These are phyloP conservation scores for Furcasterigmium sp. DNA, from an alignment of 2,329 filamentous ascomycete genomes.

Conservation along the genomic window DNA sequence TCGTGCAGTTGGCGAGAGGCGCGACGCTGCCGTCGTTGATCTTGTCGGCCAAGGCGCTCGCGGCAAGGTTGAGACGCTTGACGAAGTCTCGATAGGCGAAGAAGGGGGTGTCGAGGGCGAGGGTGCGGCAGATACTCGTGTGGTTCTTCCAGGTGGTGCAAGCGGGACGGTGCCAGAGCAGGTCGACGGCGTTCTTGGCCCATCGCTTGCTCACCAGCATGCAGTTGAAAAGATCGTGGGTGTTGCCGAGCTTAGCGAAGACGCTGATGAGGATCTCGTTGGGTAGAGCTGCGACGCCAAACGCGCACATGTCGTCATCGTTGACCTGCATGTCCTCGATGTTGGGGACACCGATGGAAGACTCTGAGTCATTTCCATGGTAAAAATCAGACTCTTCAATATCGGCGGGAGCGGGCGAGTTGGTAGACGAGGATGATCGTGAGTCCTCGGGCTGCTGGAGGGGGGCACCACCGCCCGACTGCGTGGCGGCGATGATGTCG, in stretches of 20 bases:
- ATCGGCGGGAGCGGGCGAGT: conserved; percentile 68
- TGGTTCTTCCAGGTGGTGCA: conserved; percentile 85
- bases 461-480: conserved; percentile 15
- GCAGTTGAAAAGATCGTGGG: conserved; percentile 75
- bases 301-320: conserved; percentile 56
- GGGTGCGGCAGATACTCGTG: conserved; percentile 72
- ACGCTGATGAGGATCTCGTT: conserved; percentile 93
- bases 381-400: conserved; percentile 95
- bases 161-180: conserved; percentile 90
- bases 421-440: conserved; percentile 62
- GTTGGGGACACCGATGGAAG: conserved; percentile 77
- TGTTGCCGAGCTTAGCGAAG: conserved; percentile 74
- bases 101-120: conserved; percentile 67
- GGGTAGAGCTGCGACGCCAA: conserved; percentile 80
- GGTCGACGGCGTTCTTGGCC: conserved; percentile 86
- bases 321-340: conserved; percentile 68
- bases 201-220: conserved; percentile 94
- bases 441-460: conserved; percentile 43
- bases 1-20: conserved; percentile 78
- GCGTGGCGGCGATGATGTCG: conserved; percentile 18
- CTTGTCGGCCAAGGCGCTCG: conserved; percentile 52
- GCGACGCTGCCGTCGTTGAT: conserved; percentile 87
- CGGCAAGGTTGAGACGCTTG: conserved; percentile 84
- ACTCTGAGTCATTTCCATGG: conserved; percentile 88
- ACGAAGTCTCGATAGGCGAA: conserved; percentile 89